Conservation (phyloP, 2,329 filamentous ascomycete genomes). For the Trichoderma endophyticum region DNA sequence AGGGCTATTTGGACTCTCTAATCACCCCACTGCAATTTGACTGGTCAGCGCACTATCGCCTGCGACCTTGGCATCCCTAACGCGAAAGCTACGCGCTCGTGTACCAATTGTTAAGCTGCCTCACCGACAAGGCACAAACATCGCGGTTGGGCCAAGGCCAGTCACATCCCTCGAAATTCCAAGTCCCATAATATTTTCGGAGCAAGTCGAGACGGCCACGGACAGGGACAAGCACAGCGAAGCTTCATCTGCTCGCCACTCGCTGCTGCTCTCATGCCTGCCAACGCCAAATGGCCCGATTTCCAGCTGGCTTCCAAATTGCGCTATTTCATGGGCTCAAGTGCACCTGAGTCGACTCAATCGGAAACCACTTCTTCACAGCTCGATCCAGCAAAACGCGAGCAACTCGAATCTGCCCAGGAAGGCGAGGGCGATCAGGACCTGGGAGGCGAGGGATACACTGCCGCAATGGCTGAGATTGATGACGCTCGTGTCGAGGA, state of each 20-base stretch:
- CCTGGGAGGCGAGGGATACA: conserved; percentile 18
- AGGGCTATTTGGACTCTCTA: not conserved
- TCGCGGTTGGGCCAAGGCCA: not conserved
- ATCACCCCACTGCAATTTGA: not conserved
- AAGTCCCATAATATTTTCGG: conserved; percentile 16
- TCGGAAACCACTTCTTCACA: conserved; percentile 21
- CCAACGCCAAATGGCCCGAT: conserved; percentile 34
- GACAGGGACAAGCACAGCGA: not conserved
- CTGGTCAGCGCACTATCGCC: not conserved
- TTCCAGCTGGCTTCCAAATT: conserved; percentile 33
- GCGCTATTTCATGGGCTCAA: conserved; percentile 29
- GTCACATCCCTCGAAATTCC: conserved; percentile 11
- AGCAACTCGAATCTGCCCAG: conserved; percentile 17
- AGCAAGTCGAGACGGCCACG: not conserved
- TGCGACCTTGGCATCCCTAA: not conserved
- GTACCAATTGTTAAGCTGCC: conserved; percentile 3
- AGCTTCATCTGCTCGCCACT: conserved; percentile 1
- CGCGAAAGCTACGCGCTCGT: too few relatives aligned
- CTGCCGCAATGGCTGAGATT: conserved; percentile 25
- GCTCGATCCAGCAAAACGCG: conserved; percentile 2
- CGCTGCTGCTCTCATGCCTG: conserved; percentile 27
- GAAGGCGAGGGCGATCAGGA: conserved; percentile 23
- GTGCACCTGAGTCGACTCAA: conserved; percentile 25
- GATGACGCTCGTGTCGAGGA: conserved; percentile 26
- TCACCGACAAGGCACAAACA: conserved; percentile 16